phyloP scores from a whole-genome alignment of 176 grass and related monocot species.

The maize (Zea mays) region DNA sequence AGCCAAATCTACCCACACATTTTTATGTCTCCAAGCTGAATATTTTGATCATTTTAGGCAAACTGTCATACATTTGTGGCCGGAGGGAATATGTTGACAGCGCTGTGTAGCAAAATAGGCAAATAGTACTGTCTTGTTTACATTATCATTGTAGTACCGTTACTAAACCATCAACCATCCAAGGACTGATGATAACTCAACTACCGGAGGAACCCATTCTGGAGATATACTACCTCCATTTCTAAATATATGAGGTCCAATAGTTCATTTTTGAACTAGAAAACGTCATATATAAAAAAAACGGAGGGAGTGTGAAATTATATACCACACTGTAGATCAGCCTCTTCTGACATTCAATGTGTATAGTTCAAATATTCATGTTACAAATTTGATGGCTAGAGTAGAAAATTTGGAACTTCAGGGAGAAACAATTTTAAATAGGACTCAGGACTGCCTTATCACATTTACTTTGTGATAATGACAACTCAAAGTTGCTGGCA shows the following conservation, averaged over 20 bases:
- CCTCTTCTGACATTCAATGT: background rate
- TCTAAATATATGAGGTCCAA: too few species aligned
- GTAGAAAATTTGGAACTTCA: background rate
- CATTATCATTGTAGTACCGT: background rate
- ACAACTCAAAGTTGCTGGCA: background rate
- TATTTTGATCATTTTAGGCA: background rate
- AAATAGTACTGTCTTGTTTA: background rate
- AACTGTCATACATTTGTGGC: background rate
- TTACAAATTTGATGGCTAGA: background rate
- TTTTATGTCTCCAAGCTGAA: background rate
- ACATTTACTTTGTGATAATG: background rate
- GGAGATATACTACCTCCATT: too few species aligned
- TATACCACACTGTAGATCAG: background rate
- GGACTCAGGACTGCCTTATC: background rate
- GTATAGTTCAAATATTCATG: background rate
- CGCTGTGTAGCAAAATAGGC: background rate
- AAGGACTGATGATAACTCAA: background rate
- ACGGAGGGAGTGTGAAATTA: too few species aligned
- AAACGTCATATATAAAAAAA: too few species aligned
- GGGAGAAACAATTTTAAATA: background rate
- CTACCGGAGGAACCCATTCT: background rate
- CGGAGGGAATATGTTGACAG: background rate
- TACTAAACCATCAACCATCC: background rate
- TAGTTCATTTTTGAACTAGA: too few species aligned
- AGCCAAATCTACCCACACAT: background rate